A percentile compares a stretch with the other conserved stretches of the same genome.
Evolutionary conservation across 805 yeast species (phyloP).

Genomic region (Komagataella populi): DNA sequence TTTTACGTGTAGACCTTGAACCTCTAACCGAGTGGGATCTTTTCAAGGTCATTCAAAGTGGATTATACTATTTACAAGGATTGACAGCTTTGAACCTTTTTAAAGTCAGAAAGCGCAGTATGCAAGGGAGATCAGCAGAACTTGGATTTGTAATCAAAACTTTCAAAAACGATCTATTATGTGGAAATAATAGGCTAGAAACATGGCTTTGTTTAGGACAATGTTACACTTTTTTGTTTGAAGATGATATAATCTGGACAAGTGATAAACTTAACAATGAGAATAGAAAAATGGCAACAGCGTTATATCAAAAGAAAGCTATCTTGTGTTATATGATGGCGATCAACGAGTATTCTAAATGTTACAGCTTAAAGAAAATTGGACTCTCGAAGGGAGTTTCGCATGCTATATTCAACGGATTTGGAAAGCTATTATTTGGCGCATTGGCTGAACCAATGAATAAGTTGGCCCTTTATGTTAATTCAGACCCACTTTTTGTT

Average conservation of each 20-base stretch:
- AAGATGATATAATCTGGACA: slow-evolving; percentile 87
- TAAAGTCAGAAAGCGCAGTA: slow-evolving; percentile 55
- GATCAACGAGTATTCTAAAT: slow-evolving; percentile 24
- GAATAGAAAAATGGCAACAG: slow-evolving; percentile 49
- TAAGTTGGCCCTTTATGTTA: slow-evolving; percentile 38
- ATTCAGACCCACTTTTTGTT: slow-evolving; percentile 21
- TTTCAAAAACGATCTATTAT: slow-evolving; percentile 52
- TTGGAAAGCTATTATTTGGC: slow-evolving; percentile 45
- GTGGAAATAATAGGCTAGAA: slow-evolving; percentile 59
- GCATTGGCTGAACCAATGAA: slow-evolving; percentile 54
- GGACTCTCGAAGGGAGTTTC: slow-evolving; percentile 12
- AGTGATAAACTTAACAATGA: slow-evolving; percentile 61
- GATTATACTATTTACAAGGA: slow-evolving; percentile 61
- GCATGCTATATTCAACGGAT: slow-evolving; percentile 24
- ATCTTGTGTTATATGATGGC: slow-evolving; percentile 70
- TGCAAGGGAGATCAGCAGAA: slow-evolving; percentile 76
- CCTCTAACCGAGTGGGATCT: slow-evolving; percentile 15
- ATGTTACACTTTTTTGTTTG: slow-evolving; percentile 65
- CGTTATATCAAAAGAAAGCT: slow-evolving; percentile 53
- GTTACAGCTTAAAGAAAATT: slow-evolving; percentile 21
- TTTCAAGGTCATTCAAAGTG: slow-evolving; percentile 28
- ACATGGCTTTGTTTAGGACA: slow-evolving; percentile 81
- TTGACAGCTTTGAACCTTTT: slow-evolving; percentile 55
- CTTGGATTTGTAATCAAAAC: slow-evolving; percentile 58
- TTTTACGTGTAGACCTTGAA: slow-evolving; percentile 14